These are phyloP conservation scores for Aegilops bicornis DNA, from an alignment of 176 grass and related monocot genomes.

Conservation along the genomic window DNA sequence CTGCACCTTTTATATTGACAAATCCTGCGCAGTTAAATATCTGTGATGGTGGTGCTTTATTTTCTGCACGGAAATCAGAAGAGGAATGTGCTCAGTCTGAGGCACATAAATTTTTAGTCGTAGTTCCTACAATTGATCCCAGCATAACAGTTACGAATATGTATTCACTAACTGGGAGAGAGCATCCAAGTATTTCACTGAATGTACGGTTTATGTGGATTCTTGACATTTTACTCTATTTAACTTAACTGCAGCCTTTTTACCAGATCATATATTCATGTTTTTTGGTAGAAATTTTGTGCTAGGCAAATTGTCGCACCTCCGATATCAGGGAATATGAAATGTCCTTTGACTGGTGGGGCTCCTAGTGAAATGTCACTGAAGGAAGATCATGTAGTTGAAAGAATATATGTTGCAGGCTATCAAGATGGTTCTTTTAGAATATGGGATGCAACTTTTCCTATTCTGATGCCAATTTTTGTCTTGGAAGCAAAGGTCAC, in stretches of 20 bases:
- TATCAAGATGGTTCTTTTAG: conserved; percentile 97
- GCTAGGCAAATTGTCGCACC: conserved; percentile 33
- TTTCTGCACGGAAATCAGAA: conserved; percentile 63
- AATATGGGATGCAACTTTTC: conserved; percentile 95
- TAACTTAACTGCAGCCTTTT: conserved; percentile 8
- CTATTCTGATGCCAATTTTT: conserved; percentile 74
- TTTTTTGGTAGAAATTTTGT: conserved; percentile 59
- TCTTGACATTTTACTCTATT: conserved; percentile 7
- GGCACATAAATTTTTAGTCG: conserved; percentile 75
- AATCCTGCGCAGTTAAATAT: conserved; percentile 90
- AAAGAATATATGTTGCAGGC: conserved; percentile 83
- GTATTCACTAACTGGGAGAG: conserved; percentile 42
- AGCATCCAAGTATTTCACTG: conserved; percentile 54
- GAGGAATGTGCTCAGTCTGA: conserved; percentile 43
- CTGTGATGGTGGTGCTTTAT: conserved; percentile 68
- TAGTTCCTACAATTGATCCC: conserved; percentile 77
- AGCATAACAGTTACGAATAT: conserved; percentile 71
- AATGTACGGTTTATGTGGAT: conserved; percentile 53
- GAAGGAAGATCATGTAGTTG: conserved; percentile 52
- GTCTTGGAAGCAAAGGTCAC: conserved; percentile 80
- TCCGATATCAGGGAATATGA: conserved; percentile 53
- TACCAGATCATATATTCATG: neutral
- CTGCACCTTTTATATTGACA: conserved; percentile 83
- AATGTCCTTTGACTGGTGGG: conserved; percentile 96
- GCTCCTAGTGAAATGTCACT: conserved; percentile 85